Evolutionary conservation across 169 alveolate genomes (phyloP).

Genomic region (Plasmodium vinckei): DNA sequence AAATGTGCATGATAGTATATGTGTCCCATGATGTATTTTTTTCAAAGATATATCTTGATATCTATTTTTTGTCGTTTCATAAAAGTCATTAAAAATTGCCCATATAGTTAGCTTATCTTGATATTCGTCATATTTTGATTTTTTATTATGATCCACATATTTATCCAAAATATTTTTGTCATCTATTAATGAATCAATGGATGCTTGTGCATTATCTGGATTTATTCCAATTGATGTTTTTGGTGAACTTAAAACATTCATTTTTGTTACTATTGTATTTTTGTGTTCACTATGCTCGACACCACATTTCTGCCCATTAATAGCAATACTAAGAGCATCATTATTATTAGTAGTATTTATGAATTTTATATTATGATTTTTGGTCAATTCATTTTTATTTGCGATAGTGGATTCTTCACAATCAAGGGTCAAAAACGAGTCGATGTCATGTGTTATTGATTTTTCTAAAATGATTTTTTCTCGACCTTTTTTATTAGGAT

Average conservation of each 20-base stretch:
- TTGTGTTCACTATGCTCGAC: neutral
- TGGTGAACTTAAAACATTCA: neutral
- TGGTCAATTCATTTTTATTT: neutral
- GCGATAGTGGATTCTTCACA: constrained; percentile 5
- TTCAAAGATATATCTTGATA: constrained; percentile 65
- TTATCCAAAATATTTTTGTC: constrained; percentile 4
- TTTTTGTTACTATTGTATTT: neutral
- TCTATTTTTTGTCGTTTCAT: constrained; percentile 72
- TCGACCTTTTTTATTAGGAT: constrained; percentile 73
- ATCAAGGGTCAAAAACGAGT: constrained; percentile 60
- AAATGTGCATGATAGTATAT: constrained; percentile 60
- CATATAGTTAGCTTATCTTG: constrained; percentile 70
- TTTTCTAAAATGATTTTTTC: constrained; percentile 72
- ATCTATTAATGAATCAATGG: neutral
- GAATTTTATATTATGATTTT: neutral
- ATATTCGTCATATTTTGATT: constrained; percentile 45
- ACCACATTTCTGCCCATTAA: neutral
- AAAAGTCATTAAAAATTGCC: constrained; percentile 69
- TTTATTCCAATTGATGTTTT: constrained; percentile 6
- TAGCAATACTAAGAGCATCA: neutral
- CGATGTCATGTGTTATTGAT: neutral
- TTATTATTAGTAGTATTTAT: neutral
- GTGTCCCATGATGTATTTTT: constrained; percentile 69
- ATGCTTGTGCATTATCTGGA: neutral
- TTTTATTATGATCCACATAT: constrained; percentile 14